Evolutionary conservation across 2,329 filamentous ascomycete species (phyloP).

Genomic region (Diaporthe destruens): DNA sequence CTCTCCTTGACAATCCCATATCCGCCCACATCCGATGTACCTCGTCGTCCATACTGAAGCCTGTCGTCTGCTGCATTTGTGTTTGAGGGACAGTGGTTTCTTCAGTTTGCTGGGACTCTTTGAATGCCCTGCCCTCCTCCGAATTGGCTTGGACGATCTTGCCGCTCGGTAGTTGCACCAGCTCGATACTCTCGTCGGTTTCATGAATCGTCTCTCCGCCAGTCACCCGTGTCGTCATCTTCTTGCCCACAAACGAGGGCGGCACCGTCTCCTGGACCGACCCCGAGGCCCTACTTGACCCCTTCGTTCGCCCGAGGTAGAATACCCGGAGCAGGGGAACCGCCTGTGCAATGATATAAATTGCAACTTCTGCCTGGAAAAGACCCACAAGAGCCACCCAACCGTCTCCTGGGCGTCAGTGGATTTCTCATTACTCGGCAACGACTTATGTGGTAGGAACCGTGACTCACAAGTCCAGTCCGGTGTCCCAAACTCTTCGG

Average conservation of each 20-base stretch:
- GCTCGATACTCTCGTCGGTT: constrained; percentile 26
- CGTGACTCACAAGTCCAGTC: constrained; percentile 36
- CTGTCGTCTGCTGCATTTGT: not conserved
- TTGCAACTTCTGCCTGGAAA: constrained; percentile 36
- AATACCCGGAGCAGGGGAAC: constrained; percentile 35
- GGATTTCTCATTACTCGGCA: too few relatives aligned
- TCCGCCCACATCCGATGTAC: constrained; percentile 35
- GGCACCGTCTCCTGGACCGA: not conserved
- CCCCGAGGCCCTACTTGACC: not conserved
- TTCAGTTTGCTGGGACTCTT: not conserved
- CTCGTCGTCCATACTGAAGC: constrained; percentile 27
- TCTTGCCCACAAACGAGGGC: constrained; percentile 3
- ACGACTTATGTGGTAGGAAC: too few relatives aligned
- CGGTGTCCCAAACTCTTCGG: constrained; percentile 20
- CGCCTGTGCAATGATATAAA: constrained; percentile 37
- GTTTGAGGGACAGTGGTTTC: not conserved
- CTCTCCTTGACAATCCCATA: constrained; percentile 36
- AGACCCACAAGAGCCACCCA: constrained; percentile 25
- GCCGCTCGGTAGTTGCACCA: constrained; percentile 34
- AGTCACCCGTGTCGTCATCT: constrained; percentile 14
- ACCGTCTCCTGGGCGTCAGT: constrained; percentile 23
- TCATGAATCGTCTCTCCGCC: constrained; percentile 12
- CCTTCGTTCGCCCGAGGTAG: constrained; percentile 10
- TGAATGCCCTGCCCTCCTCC: constrained; percentile 32
- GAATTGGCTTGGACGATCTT: constrained; percentile 35